Evolutionary conservation across 73 alveolate species (phyloP).

Genomic region (Effrenium voratum): DNA sequence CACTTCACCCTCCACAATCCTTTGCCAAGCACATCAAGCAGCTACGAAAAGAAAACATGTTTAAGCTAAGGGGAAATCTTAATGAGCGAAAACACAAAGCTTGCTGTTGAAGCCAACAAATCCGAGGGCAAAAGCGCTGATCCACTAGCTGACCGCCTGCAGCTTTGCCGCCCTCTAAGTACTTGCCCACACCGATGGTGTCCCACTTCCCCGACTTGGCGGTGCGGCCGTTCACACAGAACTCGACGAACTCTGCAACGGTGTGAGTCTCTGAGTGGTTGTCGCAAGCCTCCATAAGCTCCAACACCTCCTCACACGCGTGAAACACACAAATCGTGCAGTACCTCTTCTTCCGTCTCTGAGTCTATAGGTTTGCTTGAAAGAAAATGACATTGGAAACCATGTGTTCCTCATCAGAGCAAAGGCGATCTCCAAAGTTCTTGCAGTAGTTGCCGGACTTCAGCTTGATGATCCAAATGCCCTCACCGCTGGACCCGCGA

Average conservation of each 20-base stretch:
- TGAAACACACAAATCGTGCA: not conserved
- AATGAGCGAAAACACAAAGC: not conserved
- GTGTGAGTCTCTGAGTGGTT: slow-evolving; percentile 8
- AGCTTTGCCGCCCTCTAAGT: slow-evolving; percentile 37
- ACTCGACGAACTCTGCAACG: slow-evolving; percentile 22
- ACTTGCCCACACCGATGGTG: slow-evolving; percentile 20
- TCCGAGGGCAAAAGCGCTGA: slow-evolving; percentile 41
- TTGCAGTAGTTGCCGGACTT: not conserved
- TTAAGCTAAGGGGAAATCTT: not conserved
- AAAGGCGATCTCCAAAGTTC: not conserved
- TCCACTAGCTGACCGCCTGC: slow-evolving; percentile 15
- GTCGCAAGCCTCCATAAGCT: not conserved
- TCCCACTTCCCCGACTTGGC: slow-evolving; percentile 44
- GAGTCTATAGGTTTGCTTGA: too few relatives aligned
- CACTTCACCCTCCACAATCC: not conserved
- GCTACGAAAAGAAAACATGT: not conserved
- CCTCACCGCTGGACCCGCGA: slow-evolving; percentile 87
- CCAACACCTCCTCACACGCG: not conserved
- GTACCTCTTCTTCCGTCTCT: not conserved
- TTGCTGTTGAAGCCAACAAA: not conserved
- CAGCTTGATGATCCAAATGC: slow-evolving; percentile 2
- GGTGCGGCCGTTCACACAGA: slow-evolving; percentile 27
- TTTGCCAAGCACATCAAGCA: not conserved
- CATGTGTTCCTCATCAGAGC: too few relatives aligned
- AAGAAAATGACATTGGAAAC: too few relatives aligned